Evolutionary conservation across 2,329 filamentous ascomycete species (phyloP).

Genomic region (Colletotrichum brevisporum): DNA sequence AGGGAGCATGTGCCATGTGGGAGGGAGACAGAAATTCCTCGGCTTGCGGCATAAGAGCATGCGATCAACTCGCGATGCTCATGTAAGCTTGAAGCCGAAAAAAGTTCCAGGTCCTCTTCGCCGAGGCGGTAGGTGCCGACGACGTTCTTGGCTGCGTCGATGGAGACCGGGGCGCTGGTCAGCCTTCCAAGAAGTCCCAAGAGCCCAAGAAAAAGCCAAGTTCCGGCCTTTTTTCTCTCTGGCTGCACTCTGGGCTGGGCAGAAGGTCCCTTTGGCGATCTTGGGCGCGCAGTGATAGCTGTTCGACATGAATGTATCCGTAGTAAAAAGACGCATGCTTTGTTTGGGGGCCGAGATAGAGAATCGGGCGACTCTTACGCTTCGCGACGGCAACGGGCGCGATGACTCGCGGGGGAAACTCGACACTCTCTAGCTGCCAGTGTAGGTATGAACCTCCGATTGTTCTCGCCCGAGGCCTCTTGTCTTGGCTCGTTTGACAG

Average conservation of each 20-base stretch:
- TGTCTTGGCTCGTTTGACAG: neutral
- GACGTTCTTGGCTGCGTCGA: slow-evolving; percentile 1
- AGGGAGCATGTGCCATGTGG: neutral
- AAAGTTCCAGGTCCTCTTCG: neutral
- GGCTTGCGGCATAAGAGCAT: neutral
- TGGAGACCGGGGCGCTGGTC: neutral
- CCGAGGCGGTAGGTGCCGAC: slow-evolving; percentile 30
- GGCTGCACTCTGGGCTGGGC: too few relatives aligned
- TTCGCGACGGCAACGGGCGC: neutral
- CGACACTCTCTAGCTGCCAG: too few relatives aligned
- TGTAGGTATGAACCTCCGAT: neutral
- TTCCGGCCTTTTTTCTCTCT: neutral
- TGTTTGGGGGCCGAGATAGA: too few relatives aligned
- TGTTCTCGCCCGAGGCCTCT: neutral
- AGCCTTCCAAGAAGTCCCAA: neutral
- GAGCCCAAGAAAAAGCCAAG: neutral
- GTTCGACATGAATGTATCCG: too few relatives aligned
- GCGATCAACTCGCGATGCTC: neutral
- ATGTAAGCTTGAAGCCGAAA: neutral
- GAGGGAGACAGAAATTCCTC: neutral
- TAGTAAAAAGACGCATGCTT: neutral
- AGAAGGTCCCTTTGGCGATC: too few relatives aligned
- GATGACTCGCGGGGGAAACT: slow-evolving; percentile 2
- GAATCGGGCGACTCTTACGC: neutral
- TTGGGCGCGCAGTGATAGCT: too few relatives aligned